Evolutionary conservation across 2,329 filamentous ascomycete species (phyloP).

Genomic region (Pleoardoris graminearum): DNA sequence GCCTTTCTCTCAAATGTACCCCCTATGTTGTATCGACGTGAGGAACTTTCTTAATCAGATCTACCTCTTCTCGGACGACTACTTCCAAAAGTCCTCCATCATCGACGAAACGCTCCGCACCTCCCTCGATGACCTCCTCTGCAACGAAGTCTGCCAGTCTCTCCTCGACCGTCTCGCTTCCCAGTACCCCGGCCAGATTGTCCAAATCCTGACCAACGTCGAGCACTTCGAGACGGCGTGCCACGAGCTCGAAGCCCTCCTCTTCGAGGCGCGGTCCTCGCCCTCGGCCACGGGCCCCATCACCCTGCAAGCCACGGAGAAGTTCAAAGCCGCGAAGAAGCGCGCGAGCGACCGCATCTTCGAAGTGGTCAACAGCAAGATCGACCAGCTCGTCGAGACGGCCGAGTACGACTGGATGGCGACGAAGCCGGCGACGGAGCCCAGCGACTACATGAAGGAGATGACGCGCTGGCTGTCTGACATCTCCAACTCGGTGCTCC

Average conservation of each 20-base stretch:
- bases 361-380: conserved; percentile 97
- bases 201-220: conserved; percentile 96
- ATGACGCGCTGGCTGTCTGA: conserved; percentile 90
- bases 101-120: conserved; percentile 90
- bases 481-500: conserved; percentile 92
- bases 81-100: conserved; percentile 85
- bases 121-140: conserved; percentile 91
- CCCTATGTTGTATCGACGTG: conserved; percentile 96
- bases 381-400: conserved; percentile 94
- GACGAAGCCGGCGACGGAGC: conserved; percentile 66
- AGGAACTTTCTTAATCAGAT: conserved; percentile 97
- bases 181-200: conserved; percentile 95
- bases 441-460: conserved; percentile 94
- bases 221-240: conserved; percentile 97
- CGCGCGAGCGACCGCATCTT: conserved; percentile 97
- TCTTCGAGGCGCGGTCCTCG: conserved; percentile 82
- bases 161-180: conserved; percentile 86
- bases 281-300: conserved; percentile 79
- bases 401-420: conserved; percentile 92
- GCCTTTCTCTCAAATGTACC: conserved; percentile 99
- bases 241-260: conserved; percentile 80
- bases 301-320: conserved; percentile 77
- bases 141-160: conserved; percentile 86
- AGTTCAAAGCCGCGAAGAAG: conserved; percentile 90
- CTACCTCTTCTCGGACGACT: conserved; percentile 95